Conservation (phyloP, 2,329 filamentous ascomycete genomes). For the Aspergillus pseudoviridinutans region DNA sequence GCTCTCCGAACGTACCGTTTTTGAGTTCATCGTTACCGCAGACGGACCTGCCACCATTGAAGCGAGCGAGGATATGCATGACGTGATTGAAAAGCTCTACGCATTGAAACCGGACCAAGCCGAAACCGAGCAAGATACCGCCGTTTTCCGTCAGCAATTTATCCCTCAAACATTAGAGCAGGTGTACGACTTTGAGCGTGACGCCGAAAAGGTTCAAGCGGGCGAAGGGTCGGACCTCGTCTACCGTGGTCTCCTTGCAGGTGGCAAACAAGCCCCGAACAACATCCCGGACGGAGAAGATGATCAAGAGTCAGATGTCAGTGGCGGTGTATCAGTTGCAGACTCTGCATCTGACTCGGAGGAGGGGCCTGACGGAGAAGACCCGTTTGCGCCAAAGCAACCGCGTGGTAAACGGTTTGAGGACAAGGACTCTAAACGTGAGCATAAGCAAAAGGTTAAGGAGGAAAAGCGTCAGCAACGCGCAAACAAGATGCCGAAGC, state of each 20-base stretch:
- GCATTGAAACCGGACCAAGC: slow-evolving; percentile 49
- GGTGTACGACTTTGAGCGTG: slow-evolving; percentile 92
- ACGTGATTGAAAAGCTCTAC: slow-evolving; percentile 65
- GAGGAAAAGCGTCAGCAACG: slow-evolving; percentile 92
- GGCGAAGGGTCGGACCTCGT: slow-evolving; percentile 74
- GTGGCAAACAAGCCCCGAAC: slow-evolving; percentile 43
- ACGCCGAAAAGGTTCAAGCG: slow-evolving; percentile 70
- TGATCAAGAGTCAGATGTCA: slow-evolving; percentile 31
- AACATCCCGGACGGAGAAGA: slow-evolving; percentile 32
- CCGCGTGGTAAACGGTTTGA: slow-evolving; percentile 82
- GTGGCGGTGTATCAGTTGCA: slow-evolving; percentile 31
- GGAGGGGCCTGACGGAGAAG: slow-evolving; percentile 41
- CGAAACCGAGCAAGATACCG: slow-evolving; percentile 63
- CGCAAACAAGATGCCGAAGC: slow-evolving; percentile 93
- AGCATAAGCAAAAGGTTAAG: slow-evolving; percentile 87
- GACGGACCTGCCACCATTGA: slow-evolving; percentile 44
- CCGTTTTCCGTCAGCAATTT: slow-evolving; percentile 93
- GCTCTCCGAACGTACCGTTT: slow-evolving; percentile 73
- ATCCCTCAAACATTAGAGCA: slow-evolving; percentile 95
- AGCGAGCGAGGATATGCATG: slow-evolving; percentile 53
- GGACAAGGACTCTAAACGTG: slow-evolving; percentile 85
- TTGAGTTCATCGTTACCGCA: slow-evolving; percentile 71
- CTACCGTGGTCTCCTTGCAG: slow-evolving; percentile 79
- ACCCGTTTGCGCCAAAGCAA: slow-evolving; percentile 58
- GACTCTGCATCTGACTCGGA: slow-evolving; percentile 42